A percentile compares a stretch with the other conserved stretches of the same genome.
Evolutionary conservation across 2,329 filamentous ascomycete species (phyloP).

Genomic region (Nannizziopsis barbatae): DNA sequence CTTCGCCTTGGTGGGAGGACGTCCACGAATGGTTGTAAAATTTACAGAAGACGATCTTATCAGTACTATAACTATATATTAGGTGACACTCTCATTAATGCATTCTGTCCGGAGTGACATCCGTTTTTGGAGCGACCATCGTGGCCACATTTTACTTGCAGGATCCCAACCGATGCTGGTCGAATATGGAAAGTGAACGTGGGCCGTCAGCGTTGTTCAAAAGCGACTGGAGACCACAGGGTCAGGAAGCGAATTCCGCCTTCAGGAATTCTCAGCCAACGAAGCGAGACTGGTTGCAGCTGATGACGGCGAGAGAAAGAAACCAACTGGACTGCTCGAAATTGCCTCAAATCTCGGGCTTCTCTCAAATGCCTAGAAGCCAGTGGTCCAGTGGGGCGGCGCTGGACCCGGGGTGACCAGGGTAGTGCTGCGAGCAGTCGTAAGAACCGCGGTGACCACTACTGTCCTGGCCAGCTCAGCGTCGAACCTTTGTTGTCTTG

Average conservation of each 20-base stretch:
- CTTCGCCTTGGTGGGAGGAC: neutral
- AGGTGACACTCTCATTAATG: constrained; percentile 3
- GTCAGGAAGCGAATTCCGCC: neutral
- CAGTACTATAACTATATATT: neutral
- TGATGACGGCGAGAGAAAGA: neutral
- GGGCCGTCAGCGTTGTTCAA: neutral
- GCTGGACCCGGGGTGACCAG: neutral
- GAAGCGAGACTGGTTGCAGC: neutral
- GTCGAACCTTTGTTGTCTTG: too few relatives aligned
- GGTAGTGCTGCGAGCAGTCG: too few relatives aligned
- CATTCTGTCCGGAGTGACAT: neutral
- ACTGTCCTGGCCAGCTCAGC: too few relatives aligned
- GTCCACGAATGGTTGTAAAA: neutral
- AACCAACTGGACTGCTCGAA: neutral
- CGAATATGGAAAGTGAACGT: constrained; percentile 10
- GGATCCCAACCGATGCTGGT: constrained; percentile 1
- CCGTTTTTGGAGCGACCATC: neutral
- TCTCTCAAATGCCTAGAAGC: neutral
- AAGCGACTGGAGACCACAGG: neutral
- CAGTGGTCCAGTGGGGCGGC: constrained; percentile 1
- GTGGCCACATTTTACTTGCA: constrained; percentile 11
- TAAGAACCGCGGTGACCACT: too few relatives aligned
- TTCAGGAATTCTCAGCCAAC: neutral
- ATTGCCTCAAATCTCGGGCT: neutral
- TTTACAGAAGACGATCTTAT: neutral